Base-by-base conservation (phyloP, 192 early-diverging fungal genomes). In the Podila verticillata region DNA sequence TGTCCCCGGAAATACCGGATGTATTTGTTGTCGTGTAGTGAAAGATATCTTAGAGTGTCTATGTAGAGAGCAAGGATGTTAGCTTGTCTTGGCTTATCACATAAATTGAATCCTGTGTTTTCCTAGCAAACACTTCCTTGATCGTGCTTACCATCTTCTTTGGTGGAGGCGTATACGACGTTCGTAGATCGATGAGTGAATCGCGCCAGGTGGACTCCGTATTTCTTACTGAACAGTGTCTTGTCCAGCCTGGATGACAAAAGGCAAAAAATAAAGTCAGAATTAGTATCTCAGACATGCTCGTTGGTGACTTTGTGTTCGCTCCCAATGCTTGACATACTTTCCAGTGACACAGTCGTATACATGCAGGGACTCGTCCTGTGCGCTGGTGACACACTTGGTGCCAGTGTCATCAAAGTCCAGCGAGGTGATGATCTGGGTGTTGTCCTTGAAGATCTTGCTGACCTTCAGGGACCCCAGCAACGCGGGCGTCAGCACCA, bases 1-100 rank as follows among this genome's bases (percentile, higher is more conserved):
- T 99, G 98, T 3, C 96, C 98, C 26, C 85, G 85, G 85, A 99
- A 99, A 79, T 99, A 99, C 35, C 92, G 84, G 39, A 99, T 87
- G 71, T 93, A 99, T 82, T 93, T 91, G 84, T 99, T 99, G 44
- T 96, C 96, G 68, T 97, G 94, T n/a, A 95, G 79, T 22, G 96
- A 97, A 44, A 98, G 84, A 80, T 98, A 99, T 70, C 98, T 84
- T 36, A 99, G 92, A 0, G 93, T 93, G 82, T 98, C 96, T 95
- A 84, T 3, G 8, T 54, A 1, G n/a, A 54, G 9, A 54, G 17
- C 1, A 17, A 24, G 22, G 22, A 24, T 24, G 8, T 54, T 12
- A 44, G n/a, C 51, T n/a, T 24, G 49, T 4, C 7, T n/a, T 51
- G 49, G 49, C n/a, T 54, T 24, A 3, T 26, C n/a, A n/a, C 4